These are phyloP conservation scores for Aspergillus nomiae DNA, from an alignment of 2,329 filamentous ascomycete genomes.

Conservation along the genomic window DNA sequence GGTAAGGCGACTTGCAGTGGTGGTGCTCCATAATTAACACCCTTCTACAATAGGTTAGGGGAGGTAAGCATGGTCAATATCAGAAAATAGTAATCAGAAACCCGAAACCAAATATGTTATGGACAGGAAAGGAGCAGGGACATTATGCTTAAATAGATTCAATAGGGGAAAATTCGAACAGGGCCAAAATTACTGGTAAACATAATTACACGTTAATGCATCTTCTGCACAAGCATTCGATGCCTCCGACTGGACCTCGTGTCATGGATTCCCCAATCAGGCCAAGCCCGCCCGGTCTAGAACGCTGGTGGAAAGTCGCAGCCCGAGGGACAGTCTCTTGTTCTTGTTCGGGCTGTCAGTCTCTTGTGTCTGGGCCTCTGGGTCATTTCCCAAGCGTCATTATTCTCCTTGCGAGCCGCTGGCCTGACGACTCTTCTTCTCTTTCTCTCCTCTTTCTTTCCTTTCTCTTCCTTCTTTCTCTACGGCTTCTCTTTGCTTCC, in stretches of 20 bases:
- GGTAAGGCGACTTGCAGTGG: constrained; percentile 2
- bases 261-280: constrained; percentile 27
- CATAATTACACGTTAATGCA: background rate
- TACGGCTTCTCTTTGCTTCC: constrained; percentile 8
- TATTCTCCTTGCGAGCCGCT: constrained; percentile 6
- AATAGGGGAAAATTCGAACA: background rate
- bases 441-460: constrained; percentile 17
- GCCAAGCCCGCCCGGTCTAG: constrained; percentile 23
- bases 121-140: background rate
- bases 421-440: constrained; percentile 12
- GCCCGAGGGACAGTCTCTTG: constrained; percentile 16
- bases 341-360: constrained; percentile 15
- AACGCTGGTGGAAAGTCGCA: constrained; percentile 21
- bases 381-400: constrained; percentile 23
- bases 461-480: constrained; percentile 11
- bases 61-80: background rate
- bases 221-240: constrained; percentile 4
- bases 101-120: background rate
- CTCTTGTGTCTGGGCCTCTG: constrained; percentile 17
- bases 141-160: constrained; percentile 3
- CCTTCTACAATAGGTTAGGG: background rate
- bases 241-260: constrained; percentile 19
- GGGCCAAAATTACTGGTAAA: constrained; percentile 1
- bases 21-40: constrained; percentile 5
- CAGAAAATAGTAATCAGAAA: background rate